Percentiles rank a stretch among this genome's conserved stretches.
These are phyloP conservation scores for Cyclotella sp. DNA, from an alignment of 108 stramenopile genomes.

Conservation along the genomic window DNA sequence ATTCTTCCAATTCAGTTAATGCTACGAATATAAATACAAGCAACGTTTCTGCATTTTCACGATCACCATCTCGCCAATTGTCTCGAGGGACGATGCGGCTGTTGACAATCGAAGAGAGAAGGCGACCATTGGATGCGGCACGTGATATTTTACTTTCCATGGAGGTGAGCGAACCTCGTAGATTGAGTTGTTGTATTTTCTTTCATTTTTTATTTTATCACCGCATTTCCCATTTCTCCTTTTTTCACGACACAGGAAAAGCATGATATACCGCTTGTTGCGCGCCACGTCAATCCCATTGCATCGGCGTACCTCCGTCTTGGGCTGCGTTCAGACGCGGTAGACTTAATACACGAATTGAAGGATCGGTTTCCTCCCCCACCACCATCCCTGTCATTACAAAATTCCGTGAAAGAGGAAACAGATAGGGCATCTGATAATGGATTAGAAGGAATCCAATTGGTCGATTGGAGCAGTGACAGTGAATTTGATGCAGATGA, in stretches of 20 bases:
- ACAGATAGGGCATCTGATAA: background rate
- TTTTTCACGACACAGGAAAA: conserved; percentile 18
- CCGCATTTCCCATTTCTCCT: background rate
- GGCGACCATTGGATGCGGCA: conserved; percentile 66
- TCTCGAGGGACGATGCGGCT: background rate
- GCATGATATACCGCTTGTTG: conserved; percentile 58
- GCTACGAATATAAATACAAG: background rate
- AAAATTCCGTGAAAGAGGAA: background rate
- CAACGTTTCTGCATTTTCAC: background rate
- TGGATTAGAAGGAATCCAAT: conserved; percentile 15
- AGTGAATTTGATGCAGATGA: conserved; percentile 42
- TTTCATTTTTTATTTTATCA: background rate
- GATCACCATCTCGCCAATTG: background rate
- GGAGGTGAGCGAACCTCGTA: conserved; percentile 21
- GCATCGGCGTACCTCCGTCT: conserved; percentile 70
- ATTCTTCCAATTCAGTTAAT: background rate
- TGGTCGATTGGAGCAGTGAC: too few species aligned
- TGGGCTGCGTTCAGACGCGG: conserved; percentile 54
- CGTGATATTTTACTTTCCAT: conserved; percentile 53
- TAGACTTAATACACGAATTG: conserved; percentile 58
- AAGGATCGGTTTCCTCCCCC: conserved; percentile 61
- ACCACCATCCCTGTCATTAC: too few species aligned
- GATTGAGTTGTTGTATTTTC: too few species aligned
- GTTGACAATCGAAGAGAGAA: conserved; percentile 51
- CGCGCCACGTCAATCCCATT: conserved; percentile 69